Evolutionary conservation across 2,329 filamentous ascomycete genomes (phyloP), one percentile per base, ranked within the genome.

Genomic region (Leptographium flavum): DNA sequence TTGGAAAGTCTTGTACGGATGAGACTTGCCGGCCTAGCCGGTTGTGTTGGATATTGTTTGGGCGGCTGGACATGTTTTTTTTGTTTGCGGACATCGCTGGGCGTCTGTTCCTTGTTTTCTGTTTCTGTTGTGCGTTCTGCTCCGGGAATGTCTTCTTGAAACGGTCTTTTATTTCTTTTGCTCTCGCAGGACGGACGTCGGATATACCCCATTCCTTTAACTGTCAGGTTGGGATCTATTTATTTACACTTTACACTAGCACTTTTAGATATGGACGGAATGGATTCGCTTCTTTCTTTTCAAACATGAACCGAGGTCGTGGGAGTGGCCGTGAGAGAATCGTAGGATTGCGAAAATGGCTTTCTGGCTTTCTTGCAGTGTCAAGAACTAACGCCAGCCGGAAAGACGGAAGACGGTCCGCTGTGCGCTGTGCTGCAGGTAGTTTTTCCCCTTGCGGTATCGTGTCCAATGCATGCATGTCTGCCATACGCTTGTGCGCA

Each of bases 161-260:
- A 31, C 41, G 19, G 10, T 19, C 28, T 28, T 21, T 15, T 33
- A 6, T 39, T 39, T 31, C 10, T 27, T 45, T 39, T 15, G 19
- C n/a, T 27, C 21, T 39, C 22, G 28, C 37, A 45, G 43, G 37
- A n/a, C 37, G 36, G 37, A 33, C 28, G 43, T 35, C 21, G 43
- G 43, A 45, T 45, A 45, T 45, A 45, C 43, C 43, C 43, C 42
- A 44, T 44, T 44, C 42, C 42, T 38, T 44, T 44, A 21, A 32
- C 41, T 43, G 32, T 43, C 23, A 28, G 41, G 30, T 30, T 28
- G 40, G 40, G 32, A 19, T 36, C n/a, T n/a, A n/a, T n/a, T n/a
- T n/a, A n/a, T n/a, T n/a, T n/a, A n/a, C n/a, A n/a, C n/a, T 25
- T 27, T 23, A 27, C 33, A 25, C 14, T 33, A 31, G 27, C 27